Conservation (phyloP, 352 stramenopile species). For the Globisporangium iwayamae region DNA sequence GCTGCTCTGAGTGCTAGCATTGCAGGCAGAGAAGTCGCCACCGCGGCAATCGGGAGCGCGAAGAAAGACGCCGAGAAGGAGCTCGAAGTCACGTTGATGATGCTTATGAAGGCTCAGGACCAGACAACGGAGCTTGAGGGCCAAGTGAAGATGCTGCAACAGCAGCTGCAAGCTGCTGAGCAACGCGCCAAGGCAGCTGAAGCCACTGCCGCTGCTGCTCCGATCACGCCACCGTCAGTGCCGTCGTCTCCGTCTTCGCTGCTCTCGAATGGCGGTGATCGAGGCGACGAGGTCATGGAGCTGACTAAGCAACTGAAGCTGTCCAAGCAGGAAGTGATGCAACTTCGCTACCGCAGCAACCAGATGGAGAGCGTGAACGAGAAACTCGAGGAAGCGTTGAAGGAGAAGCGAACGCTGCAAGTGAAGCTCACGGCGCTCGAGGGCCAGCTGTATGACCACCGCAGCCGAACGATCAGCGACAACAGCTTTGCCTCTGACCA, state of each 20-base stretch:
- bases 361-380: constrained; percentile 69
- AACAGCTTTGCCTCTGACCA: constrained; percentile 37
- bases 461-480: constrained; percentile 58
- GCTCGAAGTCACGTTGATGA: constrained; percentile 17
- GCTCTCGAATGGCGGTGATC: constrained; percentile 18
- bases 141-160: constrained; percentile 36
- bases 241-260: constrained; percentile 14
- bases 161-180: constrained; percentile 33
- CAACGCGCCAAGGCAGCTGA: constrained; percentile 12
- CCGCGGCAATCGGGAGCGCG: constrained; percentile 12
- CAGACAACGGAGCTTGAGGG: constrained; percentile 24
- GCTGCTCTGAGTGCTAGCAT: constrained; percentile 22
- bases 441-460: constrained; percentile 75
- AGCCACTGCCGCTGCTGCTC: background rate
- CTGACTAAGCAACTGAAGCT: constrained; percentile 75
- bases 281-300: constrained; percentile 46
- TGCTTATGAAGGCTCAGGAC: constrained; percentile 26
- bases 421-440: constrained; percentile 79
- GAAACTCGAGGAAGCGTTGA: constrained; percentile 63
- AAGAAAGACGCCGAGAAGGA: constrained; percentile 25
- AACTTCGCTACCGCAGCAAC: constrained; percentile 80
- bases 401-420: constrained; percentile 74
- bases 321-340: constrained; percentile 78
- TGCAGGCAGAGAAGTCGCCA: constrained; percentile 1
- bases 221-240: background rate